Conservation (phyloP, 805 yeast genomes). For the Metschnikowia aberdeeniae region DNA sequence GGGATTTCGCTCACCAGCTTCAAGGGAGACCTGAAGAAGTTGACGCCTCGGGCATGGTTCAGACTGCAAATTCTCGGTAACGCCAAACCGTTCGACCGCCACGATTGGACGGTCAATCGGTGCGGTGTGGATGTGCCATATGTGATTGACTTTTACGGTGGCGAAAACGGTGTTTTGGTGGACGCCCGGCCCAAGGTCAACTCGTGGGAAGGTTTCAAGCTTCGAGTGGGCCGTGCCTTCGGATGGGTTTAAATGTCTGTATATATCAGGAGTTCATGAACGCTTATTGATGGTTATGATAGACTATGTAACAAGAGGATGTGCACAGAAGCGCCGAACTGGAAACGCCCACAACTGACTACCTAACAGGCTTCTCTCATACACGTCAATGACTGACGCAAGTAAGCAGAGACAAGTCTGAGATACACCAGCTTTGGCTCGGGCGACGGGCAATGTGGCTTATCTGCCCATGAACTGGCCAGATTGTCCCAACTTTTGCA, state of each 20-base stretch:
- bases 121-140: constrained; percentile 83
- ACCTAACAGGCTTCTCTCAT: too few species aligned
- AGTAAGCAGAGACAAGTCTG: too few species aligned
- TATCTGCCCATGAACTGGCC: constrained; percentile 46
- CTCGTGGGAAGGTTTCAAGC: constrained; percentile 69
- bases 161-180: constrained; percentile 55
- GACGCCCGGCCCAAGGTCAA: constrained; percentile 94
- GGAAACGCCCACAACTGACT: too few species aligned
- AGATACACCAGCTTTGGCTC: too few species aligned
- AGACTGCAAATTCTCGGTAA: constrained; percentile 64
- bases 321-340: not conserved
- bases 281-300: constrained; percentile 1
- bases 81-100: constrained; percentile 88
- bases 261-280: constrained; percentile 1
- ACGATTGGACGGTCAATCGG: constrained; percentile 87
- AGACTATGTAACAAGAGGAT: constrained; percentile 5
- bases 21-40: constrained; percentile 79
- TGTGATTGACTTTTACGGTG: constrained; percentile 82
- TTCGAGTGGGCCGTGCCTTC: constrained; percentile 62
- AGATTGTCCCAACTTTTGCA: constrained; percentile 45
- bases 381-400: too few species aligned
- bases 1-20: constrained; percentile 82
- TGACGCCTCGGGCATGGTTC: constrained; percentile 81
- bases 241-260: constrained; percentile 29
- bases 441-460: not conserved